A percentile compares a stretch with the other conserved stretches of the same genome.
These are phyloP conservation scores for Paxillus rubicundulus DNA, from an alignment of 768 basidiomycete species.

Conservation along the genomic window DNA sequence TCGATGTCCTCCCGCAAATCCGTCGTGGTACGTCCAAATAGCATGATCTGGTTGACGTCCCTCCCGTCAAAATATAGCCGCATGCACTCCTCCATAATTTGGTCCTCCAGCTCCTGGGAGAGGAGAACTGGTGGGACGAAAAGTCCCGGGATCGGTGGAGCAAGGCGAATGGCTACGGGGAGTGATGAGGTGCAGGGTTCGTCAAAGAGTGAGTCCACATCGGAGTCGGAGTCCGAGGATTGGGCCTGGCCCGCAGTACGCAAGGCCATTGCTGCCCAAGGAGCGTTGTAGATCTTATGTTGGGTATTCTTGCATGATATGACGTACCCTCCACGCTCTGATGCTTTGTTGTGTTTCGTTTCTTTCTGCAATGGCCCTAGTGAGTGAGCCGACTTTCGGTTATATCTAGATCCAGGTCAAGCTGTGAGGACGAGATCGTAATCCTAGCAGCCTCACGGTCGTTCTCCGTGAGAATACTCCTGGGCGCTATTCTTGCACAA, in stretches of 20 bases:
- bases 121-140: constrained; percentile 54
- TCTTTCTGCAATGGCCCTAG: neutral
- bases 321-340: constrained; percentile 7
- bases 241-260: neutral
- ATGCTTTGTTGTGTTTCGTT: neutral
- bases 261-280: constrained; percentile 9
- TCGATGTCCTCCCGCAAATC: constrained; percentile 10
- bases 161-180: constrained; percentile 30
- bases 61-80: constrained; percentile 50
- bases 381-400: neutral
- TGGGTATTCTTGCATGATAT: neutral
- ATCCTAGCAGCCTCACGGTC: neutral
- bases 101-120: constrained; percentile 49
- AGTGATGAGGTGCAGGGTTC: constrained; percentile 27
- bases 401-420: neutral
- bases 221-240: constrained; percentile 8
- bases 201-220: constrained; percentile 52
- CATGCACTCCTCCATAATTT: constrained; percentile 51
- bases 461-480: neutral
- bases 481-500: neutral
- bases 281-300: neutral
- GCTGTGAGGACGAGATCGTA: neutral
- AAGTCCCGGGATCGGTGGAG: constrained; percentile 63
- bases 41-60: constrained; percentile 78
- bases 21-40: constrained; percentile 57